Evolutionary conservation across 2,329 filamentous ascomycete genomes (phyloP), one percentile per base, ranked within the genome.

Genomic region (Alternaria infectoria): DNA sequence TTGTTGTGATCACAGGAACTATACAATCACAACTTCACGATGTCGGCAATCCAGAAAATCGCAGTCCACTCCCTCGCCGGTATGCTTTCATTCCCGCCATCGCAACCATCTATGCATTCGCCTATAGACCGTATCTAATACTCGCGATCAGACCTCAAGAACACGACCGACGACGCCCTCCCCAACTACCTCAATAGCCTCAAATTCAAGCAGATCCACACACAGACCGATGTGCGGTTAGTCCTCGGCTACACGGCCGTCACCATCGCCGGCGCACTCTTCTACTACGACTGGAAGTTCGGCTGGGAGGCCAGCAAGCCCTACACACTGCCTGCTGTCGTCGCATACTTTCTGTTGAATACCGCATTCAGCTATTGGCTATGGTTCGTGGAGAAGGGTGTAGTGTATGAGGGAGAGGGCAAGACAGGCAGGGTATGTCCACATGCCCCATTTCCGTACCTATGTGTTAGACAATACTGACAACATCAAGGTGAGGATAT

Each of bases 151-250:
- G 96, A 98, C 79, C 90, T 99, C 68, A 98, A 98, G 82, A 97
- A 96, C 83, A 96, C 94, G 43, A 93, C 92, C 70, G 96, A 99
- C 83, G 96, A 99, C 82, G 93, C 94, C 61, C 90, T 99, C 64
- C 89, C 92, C 62, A 93, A 96, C 82, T 98, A 98, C 84, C 89
- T 99, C 67, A 95, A 93, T 81, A 92, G 89, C 30, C 89, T 98
- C 79, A 90, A 86, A 70, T 97, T 97, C 85, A 87, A 84, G 67
- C 93, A 97, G 81, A 90, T 91, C 68, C 91, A 98, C 83, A 86
- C 82, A 61, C 89, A 96, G 51, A 89, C 90, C 73, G 94, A 98
- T 76, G 87, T 96, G 51, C 92, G 93, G 57, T 89, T 99, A 49
- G 86, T 85, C 0, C 85, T 99, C 9, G 96, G 96, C 67, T 98